Conservation (phyloP, 805 yeast genomes). For the Kazachstania kunashirensis region DNA sequence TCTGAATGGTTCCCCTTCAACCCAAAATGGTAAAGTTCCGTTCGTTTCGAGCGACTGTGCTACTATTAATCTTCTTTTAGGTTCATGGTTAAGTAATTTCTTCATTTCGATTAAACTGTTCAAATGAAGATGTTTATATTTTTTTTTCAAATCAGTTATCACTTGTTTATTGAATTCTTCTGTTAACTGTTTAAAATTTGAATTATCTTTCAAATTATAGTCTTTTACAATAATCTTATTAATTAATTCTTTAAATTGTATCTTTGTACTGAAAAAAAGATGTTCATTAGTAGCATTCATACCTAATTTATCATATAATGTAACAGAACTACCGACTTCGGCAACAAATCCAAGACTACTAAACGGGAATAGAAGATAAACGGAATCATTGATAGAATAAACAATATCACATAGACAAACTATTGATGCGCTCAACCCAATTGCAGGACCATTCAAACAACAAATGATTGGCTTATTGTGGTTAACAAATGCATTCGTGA, state of each 20-base stretch:
- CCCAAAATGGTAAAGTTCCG: constrained; percentile 22
- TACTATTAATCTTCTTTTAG: constrained; percentile 3
- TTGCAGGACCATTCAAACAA: constrained; percentile 79
- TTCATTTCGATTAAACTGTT: constrained; percentile 37
- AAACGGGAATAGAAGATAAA: constrained; percentile 64
- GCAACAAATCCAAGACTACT: constrained; percentile 72
- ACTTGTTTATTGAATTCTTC: constrained; percentile 40
- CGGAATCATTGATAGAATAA: constrained; percentile 50
- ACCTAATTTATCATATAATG: constrained; percentile 63
- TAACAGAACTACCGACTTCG: constrained; percentile 67
- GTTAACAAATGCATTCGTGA: constrained; percentile 55
- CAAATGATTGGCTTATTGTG: constrained; percentile 63
- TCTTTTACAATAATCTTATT: constrained; percentile 55
- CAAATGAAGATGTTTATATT: constrained; percentile 26
- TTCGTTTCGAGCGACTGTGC: constrained; percentile 17
- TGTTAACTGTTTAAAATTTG: constrained; percentile 15
- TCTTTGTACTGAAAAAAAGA: constrained; percentile 55
- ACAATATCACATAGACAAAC: constrained; percentile 66
- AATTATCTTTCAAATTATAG: constrained; percentile 30
- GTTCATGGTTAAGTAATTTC: constrained; percentile 12
- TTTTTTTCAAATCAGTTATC: constrained; percentile 30
- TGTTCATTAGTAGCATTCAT: constrained; percentile 67
- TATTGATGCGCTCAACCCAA: constrained; percentile 67
- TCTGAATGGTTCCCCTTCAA: constrained; percentile 17
- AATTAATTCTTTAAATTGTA: constrained; percentile 46